phyloP scores from a whole-genome alignment of 495 filamentous ascomycete genomes.

The Tuber magnatum region DNA sequence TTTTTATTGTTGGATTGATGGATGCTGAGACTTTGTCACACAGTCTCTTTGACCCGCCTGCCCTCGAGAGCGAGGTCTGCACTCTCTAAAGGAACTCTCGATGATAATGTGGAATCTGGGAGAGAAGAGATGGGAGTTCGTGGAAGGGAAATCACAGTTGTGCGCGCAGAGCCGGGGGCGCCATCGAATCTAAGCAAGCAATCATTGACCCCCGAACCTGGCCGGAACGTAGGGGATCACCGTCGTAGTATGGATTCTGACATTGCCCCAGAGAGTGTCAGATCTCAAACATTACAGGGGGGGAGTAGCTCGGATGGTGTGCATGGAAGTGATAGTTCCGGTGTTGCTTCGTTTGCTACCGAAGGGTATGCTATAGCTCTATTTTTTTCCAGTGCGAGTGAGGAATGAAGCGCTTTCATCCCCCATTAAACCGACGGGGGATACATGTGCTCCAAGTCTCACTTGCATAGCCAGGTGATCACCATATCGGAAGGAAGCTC shows the following conservation, averaged over 20 bases:
- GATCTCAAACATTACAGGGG: background rate
- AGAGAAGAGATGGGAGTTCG: constrained; percentile 52
- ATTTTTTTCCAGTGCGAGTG: background rate
- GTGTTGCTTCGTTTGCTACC: constrained; percentile 15
- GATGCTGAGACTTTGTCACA: background rate
- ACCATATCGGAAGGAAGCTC: background rate
- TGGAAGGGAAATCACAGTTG: constrained; percentile 54
- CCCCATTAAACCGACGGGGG: background rate
- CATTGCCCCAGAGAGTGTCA: background rate
- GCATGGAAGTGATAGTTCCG: constrained; percentile 5
- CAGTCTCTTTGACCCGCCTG: constrained; percentile 31
- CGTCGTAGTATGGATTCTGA: background rate
- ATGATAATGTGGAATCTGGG: constrained; percentile 44
- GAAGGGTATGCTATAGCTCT: constrained; percentile 14
- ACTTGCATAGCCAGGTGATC: background rate
- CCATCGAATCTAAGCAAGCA: constrained; percentile 6
- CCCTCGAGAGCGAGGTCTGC: constrained; percentile 42
- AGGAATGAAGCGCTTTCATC: background rate
- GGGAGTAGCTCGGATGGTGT: constrained; percentile 4
- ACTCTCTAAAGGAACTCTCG: constrained; percentile 49
- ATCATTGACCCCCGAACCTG: background rate
- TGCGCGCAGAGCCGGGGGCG: constrained; percentile 42
- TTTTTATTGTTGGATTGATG: background rate
- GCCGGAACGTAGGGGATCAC: background rate
- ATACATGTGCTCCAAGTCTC: background rate